Evolutionary conservation across 495 filamentous ascomycete species (phyloP).

Genomic region (Podospora conica): DNA sequence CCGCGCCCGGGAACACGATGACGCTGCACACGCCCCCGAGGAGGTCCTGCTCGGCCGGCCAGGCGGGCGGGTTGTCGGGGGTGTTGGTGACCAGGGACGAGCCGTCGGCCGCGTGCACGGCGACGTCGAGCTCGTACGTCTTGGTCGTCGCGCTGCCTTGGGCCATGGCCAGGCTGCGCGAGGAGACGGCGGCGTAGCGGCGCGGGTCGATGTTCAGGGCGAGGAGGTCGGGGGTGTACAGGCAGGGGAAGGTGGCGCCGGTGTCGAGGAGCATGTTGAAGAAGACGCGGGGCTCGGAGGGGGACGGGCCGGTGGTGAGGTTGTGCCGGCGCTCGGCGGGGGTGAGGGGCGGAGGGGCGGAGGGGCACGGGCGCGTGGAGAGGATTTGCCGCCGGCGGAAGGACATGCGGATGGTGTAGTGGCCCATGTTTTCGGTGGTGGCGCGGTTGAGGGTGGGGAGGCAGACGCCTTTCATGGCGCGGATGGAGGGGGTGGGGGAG

Average conservation of each 20-base stretch:
- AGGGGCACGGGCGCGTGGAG: not conserved
- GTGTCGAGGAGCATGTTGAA: conserved; percentile 36
- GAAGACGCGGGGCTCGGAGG: conserved; percentile 12
- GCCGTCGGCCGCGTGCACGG: conserved; percentile 22
- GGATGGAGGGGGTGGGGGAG: conserved; percentile 1
- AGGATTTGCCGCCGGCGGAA: not conserved
- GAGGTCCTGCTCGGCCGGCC: conserved; percentile 13
- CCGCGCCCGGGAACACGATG: conserved; percentile 20
- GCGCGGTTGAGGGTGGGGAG: conserved; percentile 14
- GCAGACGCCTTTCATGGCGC: conserved; percentile 29
- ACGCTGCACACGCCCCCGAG: conserved; percentile 29
- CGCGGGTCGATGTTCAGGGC: conserved; percentile 27
- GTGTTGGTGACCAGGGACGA: conserved; percentile 9
- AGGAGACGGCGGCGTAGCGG: conserved; percentile 36
- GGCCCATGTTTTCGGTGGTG: conserved; percentile 18
- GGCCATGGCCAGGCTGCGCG: conserved; percentile 20
- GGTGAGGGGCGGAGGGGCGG: not conserved
- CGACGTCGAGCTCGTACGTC: conserved; percentile 40
- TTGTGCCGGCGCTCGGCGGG: not conserved
- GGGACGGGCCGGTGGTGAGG: conserved; percentile 6
- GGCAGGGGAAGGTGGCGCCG: conserved; percentile 39
- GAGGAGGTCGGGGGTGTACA: conserved; percentile 31
- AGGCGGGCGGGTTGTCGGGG: conserved; percentile 13
- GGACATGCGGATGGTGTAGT: conserved; percentile 15
- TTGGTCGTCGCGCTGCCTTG: conserved; percentile 9